These are phyloP conservation scores for Corymbia citriodora DNA, from an alignment of 441 rosid species.

Conservation along the genomic window DNA sequence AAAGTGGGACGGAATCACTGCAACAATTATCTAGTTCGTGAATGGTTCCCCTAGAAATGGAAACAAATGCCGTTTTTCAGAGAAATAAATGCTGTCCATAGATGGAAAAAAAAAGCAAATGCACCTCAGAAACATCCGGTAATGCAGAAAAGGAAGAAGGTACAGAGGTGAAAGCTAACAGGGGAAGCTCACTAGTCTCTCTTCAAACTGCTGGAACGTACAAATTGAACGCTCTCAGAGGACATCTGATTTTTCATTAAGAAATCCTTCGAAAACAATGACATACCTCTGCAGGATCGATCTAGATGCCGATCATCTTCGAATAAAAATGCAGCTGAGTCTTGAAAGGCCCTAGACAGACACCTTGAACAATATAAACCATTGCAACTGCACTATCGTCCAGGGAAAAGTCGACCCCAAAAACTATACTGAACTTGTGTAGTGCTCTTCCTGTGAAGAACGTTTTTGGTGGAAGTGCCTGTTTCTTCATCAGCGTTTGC, in stretches of 20 bases:
- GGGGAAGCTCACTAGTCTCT: too few species aligned
- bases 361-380: slow-evolving; percentile 62
- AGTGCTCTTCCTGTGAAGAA: slow-evolving; percentile 10
- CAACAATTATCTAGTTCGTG: too few species aligned
- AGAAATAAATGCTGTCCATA: too few species aligned
- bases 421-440: neutral
- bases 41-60: too few species aligned
- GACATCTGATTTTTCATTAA: neutral
- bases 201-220: neutral
- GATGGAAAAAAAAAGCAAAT: too few species aligned
- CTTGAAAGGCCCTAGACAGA: slow-evolving; percentile 76
- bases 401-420: too few species aligned
- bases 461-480: slow-evolving; percentile 15
- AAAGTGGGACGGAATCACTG: too few species aligned
- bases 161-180: too few species aligned
- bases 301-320: too few species aligned
- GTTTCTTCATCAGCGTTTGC: slow-evolving; percentile 30
- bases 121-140: neutral
- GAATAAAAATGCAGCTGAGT: slow-evolving; percentile 50
- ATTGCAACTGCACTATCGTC: too few species aligned
- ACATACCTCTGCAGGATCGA: slow-evolving; percentile 71
- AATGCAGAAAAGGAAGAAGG: neutral
- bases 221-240: neutral
- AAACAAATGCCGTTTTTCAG: too few species aligned
- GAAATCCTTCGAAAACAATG: neutral